Evolutionary conservation across 202 grass and related monocot genomes (phyloP).

Genomic region (Hordeum pubiflorum): DNA sequence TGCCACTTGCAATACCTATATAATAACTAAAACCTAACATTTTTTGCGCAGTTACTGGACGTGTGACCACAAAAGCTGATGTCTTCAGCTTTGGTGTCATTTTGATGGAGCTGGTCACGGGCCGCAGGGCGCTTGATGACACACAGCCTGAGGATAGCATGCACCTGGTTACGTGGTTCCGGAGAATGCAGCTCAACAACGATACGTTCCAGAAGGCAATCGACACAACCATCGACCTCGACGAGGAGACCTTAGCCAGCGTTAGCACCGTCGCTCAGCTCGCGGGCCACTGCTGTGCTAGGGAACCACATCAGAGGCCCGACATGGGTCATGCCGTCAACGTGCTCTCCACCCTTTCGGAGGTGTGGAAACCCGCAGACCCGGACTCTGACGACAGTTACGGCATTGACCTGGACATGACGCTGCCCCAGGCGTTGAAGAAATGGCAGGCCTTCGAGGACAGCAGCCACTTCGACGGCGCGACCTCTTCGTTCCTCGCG

Average conservation of each 20-base stretch:
- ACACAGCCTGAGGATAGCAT: constrained; percentile 83
- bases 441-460: constrained; percentile 96
- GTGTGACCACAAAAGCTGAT: constrained; percentile 91
- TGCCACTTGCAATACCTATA: neutral
- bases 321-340: constrained; percentile 92
- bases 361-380: constrained; percentile 82
- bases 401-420: constrained; percentile 90
- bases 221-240: constrained; percentile 51
- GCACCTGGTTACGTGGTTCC: constrained; percentile 94
- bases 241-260: constrained; percentile 74
- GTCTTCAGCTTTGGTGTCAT: constrained; percentile 98
- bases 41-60: constrained; percentile 72
- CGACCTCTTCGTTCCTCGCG: constrained; percentile 57
- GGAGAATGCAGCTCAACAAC: constrained; percentile 78
- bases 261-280: constrained; percentile 78
- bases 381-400: constrained; percentile 82
- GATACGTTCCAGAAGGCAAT: constrained; percentile 66
- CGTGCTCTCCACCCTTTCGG: constrained; percentile 72
- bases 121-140: constrained; percentile 80
- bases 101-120: constrained; percentile 88
- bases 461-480: constrained; percentile 56
- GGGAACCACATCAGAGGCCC: constrained; percentile 78
- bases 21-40: neutral
- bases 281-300: constrained; percentile 75
- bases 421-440: constrained; percentile 84